phyloP scores from a whole-genome alignment of 495 filamentous ascomycete genomes.

The Xylaria bambusicola region DNA sequence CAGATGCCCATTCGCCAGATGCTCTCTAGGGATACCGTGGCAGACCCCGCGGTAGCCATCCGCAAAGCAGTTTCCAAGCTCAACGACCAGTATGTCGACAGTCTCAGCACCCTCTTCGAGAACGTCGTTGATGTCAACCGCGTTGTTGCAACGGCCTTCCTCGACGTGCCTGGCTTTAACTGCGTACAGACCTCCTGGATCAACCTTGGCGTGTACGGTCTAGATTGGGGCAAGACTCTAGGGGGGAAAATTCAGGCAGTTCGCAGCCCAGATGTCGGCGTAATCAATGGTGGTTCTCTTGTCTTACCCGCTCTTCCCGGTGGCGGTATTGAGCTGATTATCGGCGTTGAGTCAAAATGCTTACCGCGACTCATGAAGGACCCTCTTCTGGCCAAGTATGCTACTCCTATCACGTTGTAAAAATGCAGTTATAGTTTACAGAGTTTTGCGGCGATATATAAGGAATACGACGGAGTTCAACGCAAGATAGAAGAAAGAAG shows the following conservation, averaged over 20 bases:
- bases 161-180: constrained; percentile 40
- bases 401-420: constrained; percentile 21
- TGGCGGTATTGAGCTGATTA: constrained; percentile 41
- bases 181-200: constrained; percentile 37
- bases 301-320: constrained; percentile 37
- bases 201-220: constrained; percentile 33
- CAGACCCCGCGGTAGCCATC: constrained; percentile 30
- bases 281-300: constrained; percentile 40
- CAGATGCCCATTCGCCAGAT: constrained; percentile 28
- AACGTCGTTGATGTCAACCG: constrained; percentile 25
- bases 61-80: constrained; percentile 26
- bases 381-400: constrained; percentile 34
- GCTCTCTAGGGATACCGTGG: constrained; percentile 34
- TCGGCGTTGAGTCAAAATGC: constrained; percentile 35
- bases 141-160: constrained; percentile 35
- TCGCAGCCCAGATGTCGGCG: constrained; percentile 34
- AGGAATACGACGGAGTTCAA: background rate
- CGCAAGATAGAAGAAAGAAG: no score
- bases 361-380: constrained; percentile 29
- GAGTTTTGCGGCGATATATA: background rate
- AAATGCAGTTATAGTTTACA: background rate
- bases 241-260: constrained; percentile 36
- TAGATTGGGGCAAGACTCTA: constrained; percentile 40
- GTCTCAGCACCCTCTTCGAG: constrained; percentile 30
- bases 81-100: constrained; percentile 31